Percentiles rank a stretch among this genome's conserved stretches.
These are phyloP conservation scores for Aspergillus uvarum DNA, from an alignment of 2,329 filamentous ascomycete species.

Conservation along the genomic window DNA sequence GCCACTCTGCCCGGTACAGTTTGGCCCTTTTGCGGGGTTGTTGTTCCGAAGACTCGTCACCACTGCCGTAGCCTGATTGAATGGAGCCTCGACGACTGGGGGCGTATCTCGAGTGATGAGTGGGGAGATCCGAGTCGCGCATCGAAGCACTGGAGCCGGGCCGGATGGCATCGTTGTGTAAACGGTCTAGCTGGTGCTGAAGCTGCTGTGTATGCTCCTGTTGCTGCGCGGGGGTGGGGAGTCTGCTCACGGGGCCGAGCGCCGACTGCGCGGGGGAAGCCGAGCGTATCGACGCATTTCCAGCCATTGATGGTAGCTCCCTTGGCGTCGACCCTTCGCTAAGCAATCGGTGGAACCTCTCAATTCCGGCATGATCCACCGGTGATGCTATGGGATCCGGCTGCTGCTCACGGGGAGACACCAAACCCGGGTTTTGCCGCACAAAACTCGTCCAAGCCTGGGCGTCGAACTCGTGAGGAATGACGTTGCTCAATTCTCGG, in stretches of 20 bases:
- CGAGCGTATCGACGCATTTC: slow-evolving; percentile 33
- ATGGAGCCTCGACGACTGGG: slow-evolving; percentile 37
- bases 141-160: slow-evolving; percentile 62
- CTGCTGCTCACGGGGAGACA: slow-evolving; percentile 28
- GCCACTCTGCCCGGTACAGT: slow-evolving; percentile 69
- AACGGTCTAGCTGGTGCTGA: slow-evolving; percentile 22
- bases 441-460: slow-evolving; percentile 77
- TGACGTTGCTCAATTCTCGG: slow-evolving; percentile 57
- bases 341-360: slow-evolving; percentile 46
- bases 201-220: slow-evolving; percentile 20
- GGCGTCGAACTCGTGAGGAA: slow-evolving; percentile 64
- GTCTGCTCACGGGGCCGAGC: slow-evolving; percentile 34
- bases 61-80: slow-evolving; percentile 66
- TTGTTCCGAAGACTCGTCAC: slow-evolving; percentile 63
- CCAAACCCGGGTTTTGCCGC: slow-evolving; percentile 62
- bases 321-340: slow-evolving; percentile 46
- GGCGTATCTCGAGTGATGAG: slow-evolving; percentile 24
- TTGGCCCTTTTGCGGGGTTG: slow-evolving; percentile 76
- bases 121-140: slow-evolving; percentile 36
- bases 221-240: slow-evolving; percentile 39
- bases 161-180: slow-evolving; percentile 51
- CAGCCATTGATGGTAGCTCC: slow-evolving; percentile 35
- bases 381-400: slow-evolving; percentile 33
- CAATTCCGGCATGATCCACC: slow-evolving; percentile 44
- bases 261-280: slow-evolving; percentile 42